phyloP scores from a whole-genome alignment of 2,329 filamentous ascomycete species.

The Dryadomyces quercus-mongolicae region DNA sequence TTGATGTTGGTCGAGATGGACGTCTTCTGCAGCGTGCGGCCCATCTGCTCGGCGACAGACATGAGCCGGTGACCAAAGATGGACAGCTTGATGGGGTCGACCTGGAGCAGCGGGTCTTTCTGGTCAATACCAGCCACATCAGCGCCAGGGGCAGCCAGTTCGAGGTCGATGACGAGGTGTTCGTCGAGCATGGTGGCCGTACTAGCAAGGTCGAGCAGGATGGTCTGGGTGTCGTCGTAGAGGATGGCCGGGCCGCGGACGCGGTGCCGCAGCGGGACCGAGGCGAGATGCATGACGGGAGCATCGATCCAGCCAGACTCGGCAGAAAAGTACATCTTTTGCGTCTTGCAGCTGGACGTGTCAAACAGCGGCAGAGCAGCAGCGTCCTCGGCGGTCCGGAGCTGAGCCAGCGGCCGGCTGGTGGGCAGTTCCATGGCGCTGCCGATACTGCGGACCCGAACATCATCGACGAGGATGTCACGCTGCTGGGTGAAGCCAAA shows the following conservation, averaged over 20 bases:
- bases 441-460: slow-evolving; percentile 54
- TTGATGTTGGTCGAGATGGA: slow-evolving; percentile 73
- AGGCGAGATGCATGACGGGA: slow-evolving; percentile 51
- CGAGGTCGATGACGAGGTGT: slow-evolving; percentile 58
- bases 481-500: slow-evolving; percentile 59
- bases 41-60: slow-evolving; percentile 52
- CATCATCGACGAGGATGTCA: slow-evolving; percentile 61
- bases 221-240: slow-evolving; percentile 56
- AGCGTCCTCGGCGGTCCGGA: neutral
- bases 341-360: slow-evolving; percentile 35
- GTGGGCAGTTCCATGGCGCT: neutral
- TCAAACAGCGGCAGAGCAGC: slow-evolving; percentile 16
- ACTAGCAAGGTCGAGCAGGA: slow-evolving; percentile 54
- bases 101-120: too few relatives aligned
- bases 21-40: slow-evolving; percentile 65
- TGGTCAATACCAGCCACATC: too few relatives aligned
- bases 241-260: slow-evolving; percentile 50
- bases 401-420: neutral
- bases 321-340: slow-evolving; percentile 53
- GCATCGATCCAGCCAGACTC: slow-evolving; percentile 39
- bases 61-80: slow-evolving; percentile 75
- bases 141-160: neutral
- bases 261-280: too few relatives aligned
- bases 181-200: slow-evolving; percentile 53
- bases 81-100: slow-evolving; percentile 56